A percentile compares a stretch with the other conserved stretches of the same genome.
Conservation (phyloP, 2,329 filamentous ascomycete genomes). For the Mycogone perniciosa region DNA sequence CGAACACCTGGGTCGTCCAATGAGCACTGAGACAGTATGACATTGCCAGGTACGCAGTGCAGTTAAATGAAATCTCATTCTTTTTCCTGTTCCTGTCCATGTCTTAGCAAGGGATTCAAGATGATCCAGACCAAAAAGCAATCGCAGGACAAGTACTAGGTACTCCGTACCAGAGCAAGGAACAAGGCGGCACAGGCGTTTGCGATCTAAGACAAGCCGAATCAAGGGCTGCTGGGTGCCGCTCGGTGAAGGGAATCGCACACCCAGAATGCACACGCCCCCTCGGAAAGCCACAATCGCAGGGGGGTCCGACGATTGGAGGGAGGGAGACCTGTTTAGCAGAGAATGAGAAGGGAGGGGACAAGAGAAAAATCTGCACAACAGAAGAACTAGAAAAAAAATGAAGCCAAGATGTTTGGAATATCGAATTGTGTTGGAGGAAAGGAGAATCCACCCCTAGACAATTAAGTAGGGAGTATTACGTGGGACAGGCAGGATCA, state of each 20-base stretch:
- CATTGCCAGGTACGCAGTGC: conserved; percentile 1
- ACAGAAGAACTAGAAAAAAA: too few species aligned
- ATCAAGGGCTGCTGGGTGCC: conserved; percentile 5
- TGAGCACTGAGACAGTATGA: background rate
- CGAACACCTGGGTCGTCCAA: conserved; percentile 11
- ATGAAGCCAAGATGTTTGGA: too few species aligned
- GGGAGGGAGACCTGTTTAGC: background rate
- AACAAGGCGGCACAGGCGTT: conserved; percentile 4
- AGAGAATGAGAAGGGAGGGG: background rate
- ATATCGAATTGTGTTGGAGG: background rate
- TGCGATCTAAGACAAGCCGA: conserved; percentile 14
- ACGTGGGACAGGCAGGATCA: too few species aligned
- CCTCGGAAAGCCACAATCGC: conserved; percentile 8
- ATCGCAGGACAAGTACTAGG: conserved; percentile 6
- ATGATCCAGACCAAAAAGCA: conserved; percentile 4
- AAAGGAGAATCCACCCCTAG: background rate
- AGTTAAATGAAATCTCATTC: conserved; percentile 1
- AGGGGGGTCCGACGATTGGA: conserved; percentile 7
- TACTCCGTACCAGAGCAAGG: background rate
- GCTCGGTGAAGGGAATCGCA: conserved; percentile 4
- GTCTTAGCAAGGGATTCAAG: conserved; percentile 9
- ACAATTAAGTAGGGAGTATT: too few species aligned
- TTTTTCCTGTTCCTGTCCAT: conserved; percentile 1
- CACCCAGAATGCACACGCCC: conserved; percentile 7
- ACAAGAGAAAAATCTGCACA: background rate